Evolutionary conservation across 2,329 filamentous ascomycete species (phyloP).

Genomic region (Colletotrichum noveboracense): DNA sequence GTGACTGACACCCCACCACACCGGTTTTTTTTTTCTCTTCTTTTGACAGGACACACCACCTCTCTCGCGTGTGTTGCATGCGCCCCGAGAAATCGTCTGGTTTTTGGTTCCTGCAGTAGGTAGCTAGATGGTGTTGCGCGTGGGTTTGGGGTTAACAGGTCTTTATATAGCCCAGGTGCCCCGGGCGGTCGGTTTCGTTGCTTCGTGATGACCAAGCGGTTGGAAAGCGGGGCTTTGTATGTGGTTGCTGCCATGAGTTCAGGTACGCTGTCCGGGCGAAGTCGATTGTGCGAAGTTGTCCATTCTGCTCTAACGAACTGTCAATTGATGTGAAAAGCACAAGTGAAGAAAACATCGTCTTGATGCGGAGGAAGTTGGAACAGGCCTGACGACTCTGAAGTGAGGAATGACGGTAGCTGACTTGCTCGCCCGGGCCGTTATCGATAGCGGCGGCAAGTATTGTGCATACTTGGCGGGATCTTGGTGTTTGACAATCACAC

Average conservation of each 20-base stretch:
- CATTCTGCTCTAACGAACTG: accelerated
- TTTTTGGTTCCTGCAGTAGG: background rate
- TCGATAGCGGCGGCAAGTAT: background rate
- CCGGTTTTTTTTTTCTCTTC: background rate
- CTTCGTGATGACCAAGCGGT: background rate
- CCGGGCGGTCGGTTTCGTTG: background rate
- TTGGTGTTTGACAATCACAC: background rate
- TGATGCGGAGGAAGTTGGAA: background rate
- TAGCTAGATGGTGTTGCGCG: background rate
- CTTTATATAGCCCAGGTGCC: background rate
- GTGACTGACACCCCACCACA: background rate
- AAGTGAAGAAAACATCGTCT: background rate
- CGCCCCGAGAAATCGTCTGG: background rate
- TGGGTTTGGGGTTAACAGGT: background rate
- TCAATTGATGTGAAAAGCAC: background rate
- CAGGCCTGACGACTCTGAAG: accelerated
- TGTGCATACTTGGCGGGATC: background rate
- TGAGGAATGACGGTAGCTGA: background rate
- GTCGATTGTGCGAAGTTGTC: background rate
- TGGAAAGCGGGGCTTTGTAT: background rate
- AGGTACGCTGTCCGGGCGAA: background rate
- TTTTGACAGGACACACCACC: background rate
- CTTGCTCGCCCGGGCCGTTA: background rate
- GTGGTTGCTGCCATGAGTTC: background rate
- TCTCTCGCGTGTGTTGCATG: background rate